phyloP scores from a whole-genome alignment of 1,284 basidiomycete species.

The Marasmius sp. region DNA sequence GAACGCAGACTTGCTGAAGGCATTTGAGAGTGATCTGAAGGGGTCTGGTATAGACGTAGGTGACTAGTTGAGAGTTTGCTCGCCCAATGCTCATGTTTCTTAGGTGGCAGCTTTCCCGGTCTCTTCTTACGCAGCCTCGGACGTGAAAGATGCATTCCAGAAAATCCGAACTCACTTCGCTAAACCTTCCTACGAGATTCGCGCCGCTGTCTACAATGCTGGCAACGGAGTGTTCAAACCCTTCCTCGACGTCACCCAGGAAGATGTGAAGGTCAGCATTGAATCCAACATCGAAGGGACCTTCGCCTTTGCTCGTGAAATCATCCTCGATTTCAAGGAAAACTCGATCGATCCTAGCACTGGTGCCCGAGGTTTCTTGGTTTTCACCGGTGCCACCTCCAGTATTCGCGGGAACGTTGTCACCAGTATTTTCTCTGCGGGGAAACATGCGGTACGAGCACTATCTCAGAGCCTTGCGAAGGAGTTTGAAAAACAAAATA shows the following conservation, averaged over 20 bases:
- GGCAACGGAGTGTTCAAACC: conserved; percentile 59
- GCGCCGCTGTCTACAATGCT: conserved; percentile 69
- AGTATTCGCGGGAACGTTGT: conserved; percentile 61
- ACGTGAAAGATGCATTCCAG: conserved; percentile 54
- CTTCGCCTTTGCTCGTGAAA: conserved; percentile 68
- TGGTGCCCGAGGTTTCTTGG: conserved; percentile 62
- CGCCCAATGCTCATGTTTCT: not conserved
- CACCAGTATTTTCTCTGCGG: conserved; percentile 68
- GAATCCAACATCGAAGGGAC: conserved; percentile 60
- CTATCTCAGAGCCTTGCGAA: conserved; percentile 76
- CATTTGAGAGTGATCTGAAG: conserved; percentile 56
- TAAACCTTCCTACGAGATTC: conserved; percentile 47
- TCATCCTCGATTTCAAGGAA: conserved; percentile 60
- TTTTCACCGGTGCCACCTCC: conserved; percentile 81
- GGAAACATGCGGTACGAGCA: conserved; percentile 67
- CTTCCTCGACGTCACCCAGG: conserved; percentile 66
- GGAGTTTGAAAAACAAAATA: conserved; percentile 78
- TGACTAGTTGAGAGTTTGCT: not conserved
- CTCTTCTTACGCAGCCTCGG: conserved; percentile 50
- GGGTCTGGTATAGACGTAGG: conserved; percentile 58
- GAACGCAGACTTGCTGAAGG: conserved; percentile 50
- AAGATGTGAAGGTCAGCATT: conserved; percentile 49
- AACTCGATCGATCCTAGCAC: conserved; percentile 37
- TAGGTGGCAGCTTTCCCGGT: conserved; percentile 66
- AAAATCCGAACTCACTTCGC: conserved; percentile 54